A percentile compares a stretch with the other conserved stretches of the same genome.
These are phyloP conservation scores for Tolypocladium capitatum DNA, from an alignment of 2,329 filamentous ascomycete species.

Conservation along the genomic window DNA sequence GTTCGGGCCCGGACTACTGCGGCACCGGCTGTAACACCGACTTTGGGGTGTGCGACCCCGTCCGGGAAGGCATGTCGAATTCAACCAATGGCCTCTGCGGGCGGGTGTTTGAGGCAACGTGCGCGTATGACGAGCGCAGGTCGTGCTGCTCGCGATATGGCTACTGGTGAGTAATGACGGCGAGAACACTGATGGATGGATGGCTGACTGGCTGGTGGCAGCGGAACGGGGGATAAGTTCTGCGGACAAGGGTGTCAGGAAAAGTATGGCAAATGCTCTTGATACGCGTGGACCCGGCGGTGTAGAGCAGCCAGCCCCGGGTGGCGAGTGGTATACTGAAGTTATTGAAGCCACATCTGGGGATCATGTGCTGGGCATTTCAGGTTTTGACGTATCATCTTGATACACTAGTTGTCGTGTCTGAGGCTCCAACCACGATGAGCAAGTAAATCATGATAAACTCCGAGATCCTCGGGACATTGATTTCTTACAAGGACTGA, in stretches of 20 bases:
- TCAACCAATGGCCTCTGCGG: constrained; percentile 25
- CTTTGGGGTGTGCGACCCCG: constrained; percentile 20
- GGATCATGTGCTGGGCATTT: too few species aligned
- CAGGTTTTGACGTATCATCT: too few species aligned
- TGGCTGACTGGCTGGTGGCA: constrained; percentile 5
- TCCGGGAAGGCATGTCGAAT: constrained; percentile 9
- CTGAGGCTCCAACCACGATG: too few species aligned
- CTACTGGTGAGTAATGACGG: constrained; percentile 20
- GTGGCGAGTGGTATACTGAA: too few species aligned
- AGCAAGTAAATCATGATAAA: too few species aligned
- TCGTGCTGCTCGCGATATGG: constrained; percentile 23
- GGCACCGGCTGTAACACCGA: constrained; percentile 23
- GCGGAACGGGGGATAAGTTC: constrained; percentile 14
- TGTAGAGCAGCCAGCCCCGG: too few species aligned
- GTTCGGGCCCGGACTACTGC: constrained; percentile 18
- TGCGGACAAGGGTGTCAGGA: constrained; percentile 21
- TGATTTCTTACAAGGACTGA: too few species aligned
- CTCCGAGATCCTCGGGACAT: too few species aligned
- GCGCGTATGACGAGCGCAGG: constrained; percentile 17
- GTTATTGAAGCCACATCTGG: too few species aligned
- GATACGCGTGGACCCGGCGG: too few species aligned
- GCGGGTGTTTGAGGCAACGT: constrained; percentile 15
- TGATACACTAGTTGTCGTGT: too few species aligned
- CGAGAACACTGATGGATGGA: background rate
- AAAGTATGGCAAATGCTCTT: constrained; percentile 17